Conservation (phyloP, 768 basidiomycete genomes). For the Candolleomyces aberdarensis region DNA sequence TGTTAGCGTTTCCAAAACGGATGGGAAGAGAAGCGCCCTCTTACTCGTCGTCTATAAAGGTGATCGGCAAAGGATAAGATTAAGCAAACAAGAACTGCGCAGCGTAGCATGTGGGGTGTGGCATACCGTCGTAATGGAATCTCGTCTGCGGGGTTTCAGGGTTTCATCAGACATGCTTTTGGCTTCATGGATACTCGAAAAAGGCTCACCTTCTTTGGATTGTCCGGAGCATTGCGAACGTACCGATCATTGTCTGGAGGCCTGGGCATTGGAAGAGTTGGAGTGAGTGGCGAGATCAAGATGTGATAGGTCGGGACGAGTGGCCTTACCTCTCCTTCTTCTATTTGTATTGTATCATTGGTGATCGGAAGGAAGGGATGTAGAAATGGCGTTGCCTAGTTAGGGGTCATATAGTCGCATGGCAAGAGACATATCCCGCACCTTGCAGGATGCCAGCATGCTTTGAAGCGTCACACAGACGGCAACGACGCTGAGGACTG, state of each 20-base stretch:
- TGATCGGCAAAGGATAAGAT: background rate
- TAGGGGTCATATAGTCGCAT: background rate
- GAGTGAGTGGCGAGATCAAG: background rate
- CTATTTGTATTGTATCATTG: slow-evolving; percentile 30
- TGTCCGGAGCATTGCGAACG: slow-evolving; percentile 71
- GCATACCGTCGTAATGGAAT: slow-evolving; percentile 78
- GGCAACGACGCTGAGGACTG: slow-evolving; percentile 77
- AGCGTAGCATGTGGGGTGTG: background rate
- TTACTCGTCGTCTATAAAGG: slow-evolving; percentile 56
- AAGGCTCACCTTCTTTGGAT: slow-evolving; percentile 76
- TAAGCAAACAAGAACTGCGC: slow-evolving; percentile 19
- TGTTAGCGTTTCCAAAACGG: no score
- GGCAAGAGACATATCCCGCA: slow-evolving; percentile 21
- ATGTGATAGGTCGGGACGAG: background rate
- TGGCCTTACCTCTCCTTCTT: slow-evolving; percentile 58
- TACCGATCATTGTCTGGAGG: slow-evolving; percentile 85
- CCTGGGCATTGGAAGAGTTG: slow-evolving; percentile 30
- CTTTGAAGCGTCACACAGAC: slow-evolving; percentile 87
- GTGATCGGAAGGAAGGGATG: background rate
- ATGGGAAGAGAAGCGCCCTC: no score
- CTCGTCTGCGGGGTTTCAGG: slow-evolving; percentile 48
- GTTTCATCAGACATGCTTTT: background rate
- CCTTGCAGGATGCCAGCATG: slow-evolving; percentile 93
- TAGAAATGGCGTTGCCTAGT: background rate
- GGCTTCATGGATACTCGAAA: slow-evolving; percentile 2